Percentiles rank a stretch among this genome's conserved stretches.
phyloP scores from a whole-genome alignment of 257 asterid species.

The Petunia secreta region DNA sequence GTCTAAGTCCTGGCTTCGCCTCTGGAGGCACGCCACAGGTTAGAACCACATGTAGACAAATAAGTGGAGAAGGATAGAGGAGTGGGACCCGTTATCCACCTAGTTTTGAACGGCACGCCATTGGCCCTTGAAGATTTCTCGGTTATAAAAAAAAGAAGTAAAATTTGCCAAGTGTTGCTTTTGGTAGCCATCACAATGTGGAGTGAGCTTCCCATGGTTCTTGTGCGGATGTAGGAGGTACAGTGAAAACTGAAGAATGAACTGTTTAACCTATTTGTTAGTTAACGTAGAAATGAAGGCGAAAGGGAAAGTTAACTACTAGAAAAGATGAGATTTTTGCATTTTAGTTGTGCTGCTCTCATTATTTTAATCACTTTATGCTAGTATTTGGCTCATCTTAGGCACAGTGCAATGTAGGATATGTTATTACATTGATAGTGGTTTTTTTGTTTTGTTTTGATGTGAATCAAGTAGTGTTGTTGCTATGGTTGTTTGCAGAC shows the following conservation, averaged over 20 bases:
- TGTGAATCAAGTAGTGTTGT: conserved; percentile 21
- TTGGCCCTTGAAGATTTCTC: too few relatives aligned
- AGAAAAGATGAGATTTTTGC: background rate
- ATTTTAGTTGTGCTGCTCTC: background rate
- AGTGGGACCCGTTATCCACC: too few relatives aligned
- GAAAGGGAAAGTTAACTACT: conserved; percentile 9
- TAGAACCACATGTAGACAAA: too few relatives aligned
- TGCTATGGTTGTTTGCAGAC: conserved; percentile 52
- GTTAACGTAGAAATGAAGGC: background rate
- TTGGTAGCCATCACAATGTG: too few relatives aligned
- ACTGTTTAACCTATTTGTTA: background rate
- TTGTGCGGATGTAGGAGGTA: background rate
- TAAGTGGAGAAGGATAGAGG: too few relatives aligned
- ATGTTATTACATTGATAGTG: background rate
- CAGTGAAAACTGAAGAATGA: background rate
- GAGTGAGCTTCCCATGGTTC: too few relatives aligned
- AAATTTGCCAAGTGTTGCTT: too few relatives aligned
- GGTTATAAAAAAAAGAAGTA: too few relatives aligned
- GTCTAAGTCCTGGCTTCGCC: too few relatives aligned
- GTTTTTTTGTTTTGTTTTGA: background rate
- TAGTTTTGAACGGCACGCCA: too few relatives aligned
- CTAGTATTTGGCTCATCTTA: background rate
- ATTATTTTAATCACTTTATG: background rate
- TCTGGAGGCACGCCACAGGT: too few relatives aligned
- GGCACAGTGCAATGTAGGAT: background rate